Conservation (phyloP, 441 rosid species). For the Pelargonium australe region DNA sequence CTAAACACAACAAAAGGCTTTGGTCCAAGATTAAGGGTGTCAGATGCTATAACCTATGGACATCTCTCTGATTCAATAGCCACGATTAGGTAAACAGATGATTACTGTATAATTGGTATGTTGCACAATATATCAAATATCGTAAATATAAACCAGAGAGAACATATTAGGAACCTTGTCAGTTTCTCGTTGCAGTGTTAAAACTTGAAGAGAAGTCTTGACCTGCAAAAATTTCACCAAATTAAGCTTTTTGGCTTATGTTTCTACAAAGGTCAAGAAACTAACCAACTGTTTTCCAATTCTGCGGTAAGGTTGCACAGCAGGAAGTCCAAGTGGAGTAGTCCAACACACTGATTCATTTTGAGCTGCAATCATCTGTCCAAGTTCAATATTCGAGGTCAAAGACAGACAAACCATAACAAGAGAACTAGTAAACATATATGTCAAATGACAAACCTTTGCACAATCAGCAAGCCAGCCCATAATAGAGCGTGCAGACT, state of each 20-base stretch:
- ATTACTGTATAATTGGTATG: not conserved
- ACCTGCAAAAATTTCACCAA: slow-evolving; percentile 44
- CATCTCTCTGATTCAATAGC: not conserved
- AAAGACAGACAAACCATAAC: slow-evolving; percentile 13
- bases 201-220: slow-evolving; percentile 88
- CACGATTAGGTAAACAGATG: too few species aligned
- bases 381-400: slow-evolving; percentile 19
- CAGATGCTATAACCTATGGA: not conserved
- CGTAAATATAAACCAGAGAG: not conserved
- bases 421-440: slow-evolving; percentile 7
- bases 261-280: slow-evolving; percentile 18
- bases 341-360: slow-evolving; percentile 91
- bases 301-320: slow-evolving; percentile 86
- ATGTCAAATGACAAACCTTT: slow-evolving; percentile 40
- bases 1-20: too few species aligned
- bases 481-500: slow-evolving; percentile 94
- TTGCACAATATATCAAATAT: not conserved
- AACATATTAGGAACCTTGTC: slow-evolving; percentile 46
- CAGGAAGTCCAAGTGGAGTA: slow-evolving; percentile 96
- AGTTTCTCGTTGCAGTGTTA: slow-evolving; percentile 82
- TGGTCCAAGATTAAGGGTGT: too few species aligned
- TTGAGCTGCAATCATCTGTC: slow-evolving; percentile 80
- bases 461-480: slow-evolving; percentile 97
- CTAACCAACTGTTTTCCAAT: slow-evolving; percentile 70
- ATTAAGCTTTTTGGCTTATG: slow-evolving; percentile 9